Percentiles rank a stretch among this genome's conserved stretches.
Conservation (phyloP, 75 land plant genomes). For the Isoetes taiwanensis region DNA sequence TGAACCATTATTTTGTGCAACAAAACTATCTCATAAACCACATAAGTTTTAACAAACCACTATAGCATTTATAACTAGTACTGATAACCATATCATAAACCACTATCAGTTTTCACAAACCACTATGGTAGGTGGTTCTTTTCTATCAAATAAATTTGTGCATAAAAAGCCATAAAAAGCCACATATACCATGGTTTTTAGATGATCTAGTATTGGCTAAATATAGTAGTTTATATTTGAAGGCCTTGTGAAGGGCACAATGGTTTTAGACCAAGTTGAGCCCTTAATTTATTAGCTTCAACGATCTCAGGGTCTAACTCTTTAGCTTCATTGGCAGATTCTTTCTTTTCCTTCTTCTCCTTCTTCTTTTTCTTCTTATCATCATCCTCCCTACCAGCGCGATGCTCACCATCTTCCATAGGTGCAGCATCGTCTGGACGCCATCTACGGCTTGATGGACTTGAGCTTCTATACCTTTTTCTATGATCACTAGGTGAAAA, state of each 20-base stretch:
- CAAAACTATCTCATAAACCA: no score
- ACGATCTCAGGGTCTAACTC: constrained; percentile 95
- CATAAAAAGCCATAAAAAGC: no score
- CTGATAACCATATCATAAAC: no score
- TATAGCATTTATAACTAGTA: no score
- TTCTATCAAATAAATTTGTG: no score
- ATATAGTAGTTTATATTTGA: no score
- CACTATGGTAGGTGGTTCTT: no score
- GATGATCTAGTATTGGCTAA: no score
- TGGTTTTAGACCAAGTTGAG: constrained; percentile 80
- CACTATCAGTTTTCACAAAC: no score
- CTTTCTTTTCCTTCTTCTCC: constrained; percentile 62
- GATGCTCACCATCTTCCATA: constrained; percentile 39
- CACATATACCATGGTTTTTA: no score
- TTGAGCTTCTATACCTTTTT: constrained; percentile 49
- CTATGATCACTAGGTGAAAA: constrained; percentile 29
- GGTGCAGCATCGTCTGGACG: constrained; percentile 20
- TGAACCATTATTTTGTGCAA: no score
- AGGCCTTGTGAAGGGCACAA: constrained; percentile 40
- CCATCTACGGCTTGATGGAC: constrained; percentile 36
- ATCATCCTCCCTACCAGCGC: constrained; percentile 32
- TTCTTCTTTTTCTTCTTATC: constrained; percentile 32
- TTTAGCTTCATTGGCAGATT: constrained; percentile 77
- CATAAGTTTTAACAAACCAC: no score
- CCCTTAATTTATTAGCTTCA: constrained; percentile 72